Evolutionary conservation across 805 yeast species (phyloP).

Genomic region (Schwanniomyces pseudopolymorphus): DNA sequence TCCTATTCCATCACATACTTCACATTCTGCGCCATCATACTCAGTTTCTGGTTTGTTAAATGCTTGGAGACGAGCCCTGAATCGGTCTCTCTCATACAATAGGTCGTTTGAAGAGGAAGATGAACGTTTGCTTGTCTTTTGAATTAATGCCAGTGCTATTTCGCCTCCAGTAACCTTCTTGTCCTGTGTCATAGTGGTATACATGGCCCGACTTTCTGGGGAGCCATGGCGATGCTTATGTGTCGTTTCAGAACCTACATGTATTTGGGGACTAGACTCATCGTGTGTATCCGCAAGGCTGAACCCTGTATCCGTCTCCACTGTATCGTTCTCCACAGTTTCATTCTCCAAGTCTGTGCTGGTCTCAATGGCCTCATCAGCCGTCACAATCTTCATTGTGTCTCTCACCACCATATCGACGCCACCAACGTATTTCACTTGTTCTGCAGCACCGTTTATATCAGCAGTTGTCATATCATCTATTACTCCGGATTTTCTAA

Average conservation of each 20-base stretch:
- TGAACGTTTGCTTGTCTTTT: constrained; percentile 30
- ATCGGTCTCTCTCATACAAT: constrained; percentile 40
- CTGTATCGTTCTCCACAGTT: not conserved
- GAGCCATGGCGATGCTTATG: not conserved
- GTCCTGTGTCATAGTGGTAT: not conserved
- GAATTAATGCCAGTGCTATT: not conserved
- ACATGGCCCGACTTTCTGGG: not conserved
- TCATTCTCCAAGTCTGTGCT: not conserved
- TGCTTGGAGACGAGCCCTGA: constrained; percentile 36
- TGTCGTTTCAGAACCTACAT: not conserved
- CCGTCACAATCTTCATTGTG: not conserved
- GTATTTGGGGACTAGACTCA: not conserved
- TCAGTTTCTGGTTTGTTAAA: constrained; percentile 19
- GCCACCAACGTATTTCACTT: not conserved
- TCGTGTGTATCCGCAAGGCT: not conserved
- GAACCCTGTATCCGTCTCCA: too few relatives aligned
- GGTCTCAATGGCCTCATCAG: not conserved
- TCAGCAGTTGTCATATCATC: not conserved
- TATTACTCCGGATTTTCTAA: not conserved
- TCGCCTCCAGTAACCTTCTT: not conserved
- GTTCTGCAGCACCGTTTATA: not conserved
- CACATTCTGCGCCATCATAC: constrained; percentile 18
- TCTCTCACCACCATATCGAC: not conserved
- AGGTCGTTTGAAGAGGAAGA: constrained; percentile 41
- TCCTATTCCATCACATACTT: constrained; percentile 36